These are phyloP conservation scores for Pseudonectria foliicola DNA, from an alignment of 2,329 filamentous ascomycete genomes.

Conservation along the genomic window DNA sequence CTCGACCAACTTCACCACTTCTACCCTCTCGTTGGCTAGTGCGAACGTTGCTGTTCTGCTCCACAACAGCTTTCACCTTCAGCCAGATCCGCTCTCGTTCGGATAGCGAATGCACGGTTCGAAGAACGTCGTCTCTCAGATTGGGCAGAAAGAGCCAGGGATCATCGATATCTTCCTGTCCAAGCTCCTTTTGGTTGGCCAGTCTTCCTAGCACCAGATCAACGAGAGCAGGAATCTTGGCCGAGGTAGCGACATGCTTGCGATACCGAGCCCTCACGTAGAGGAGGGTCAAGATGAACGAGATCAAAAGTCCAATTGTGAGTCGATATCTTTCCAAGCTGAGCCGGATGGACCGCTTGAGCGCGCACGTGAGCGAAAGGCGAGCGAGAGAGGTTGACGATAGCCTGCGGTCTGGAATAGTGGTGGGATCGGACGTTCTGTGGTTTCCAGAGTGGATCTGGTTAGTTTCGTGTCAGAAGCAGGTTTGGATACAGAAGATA, in stretches of 20 bases:
- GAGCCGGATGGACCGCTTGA: constrained; percentile 71
- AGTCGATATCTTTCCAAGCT: constrained; percentile 81
- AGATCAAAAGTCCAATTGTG: constrained; percentile 63
- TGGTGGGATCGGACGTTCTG: constrained; percentile 62
- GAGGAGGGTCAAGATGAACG: constrained; percentile 40
- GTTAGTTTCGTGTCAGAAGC: constrained; percentile 68
- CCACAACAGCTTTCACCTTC: constrained; percentile 74
- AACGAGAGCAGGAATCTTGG: constrained; percentile 75
- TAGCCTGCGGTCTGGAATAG: constrained; percentile 58
- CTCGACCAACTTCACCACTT: constrained; percentile 58
- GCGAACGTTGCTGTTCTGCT: constrained; percentile 88
- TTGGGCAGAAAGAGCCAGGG: constrained; percentile 82
- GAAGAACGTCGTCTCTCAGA: constrained; percentile 81
- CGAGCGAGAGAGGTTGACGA: constrained; percentile 84
- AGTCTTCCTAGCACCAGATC: constrained; percentile 77
- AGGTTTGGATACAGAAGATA: constrained; percentile 16
- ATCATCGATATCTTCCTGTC: constrained; percentile 61
- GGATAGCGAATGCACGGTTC: constrained; percentile 68
- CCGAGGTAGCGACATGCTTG: constrained; percentile 56
- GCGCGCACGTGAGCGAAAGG: constrained; percentile 76
- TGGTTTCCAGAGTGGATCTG: constrained; percentile 67
- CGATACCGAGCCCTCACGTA: constrained; percentile 61
- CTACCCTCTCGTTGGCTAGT: constrained; percentile 61
- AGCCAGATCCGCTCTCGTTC: constrained; percentile 80
- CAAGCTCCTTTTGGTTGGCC: constrained; percentile 75